Percentiles rank a stretch among this genome's conserved stretches.
Evolutionary conservation across 495 filamentous ascomycete genomes (phyloP).

Genomic region (Podospora tetraspora): DNA sequence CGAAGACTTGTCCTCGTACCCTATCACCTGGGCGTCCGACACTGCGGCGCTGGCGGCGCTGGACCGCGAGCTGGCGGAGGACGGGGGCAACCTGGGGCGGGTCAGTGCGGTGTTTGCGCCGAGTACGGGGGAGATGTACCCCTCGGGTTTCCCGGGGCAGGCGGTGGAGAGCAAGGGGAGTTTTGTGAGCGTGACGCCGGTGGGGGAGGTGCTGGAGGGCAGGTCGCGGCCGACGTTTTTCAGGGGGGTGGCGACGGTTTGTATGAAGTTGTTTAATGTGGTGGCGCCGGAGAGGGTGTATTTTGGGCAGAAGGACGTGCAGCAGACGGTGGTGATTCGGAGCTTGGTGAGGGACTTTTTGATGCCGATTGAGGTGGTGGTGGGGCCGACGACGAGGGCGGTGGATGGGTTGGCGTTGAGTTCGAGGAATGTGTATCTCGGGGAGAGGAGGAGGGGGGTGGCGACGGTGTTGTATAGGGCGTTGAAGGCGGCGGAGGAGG

Average conservation of each 20-base stretch:
- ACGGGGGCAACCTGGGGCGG: constrained; percentile 52
- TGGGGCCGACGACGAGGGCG: constrained; percentile 73
- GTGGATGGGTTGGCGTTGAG: constrained; percentile 86
- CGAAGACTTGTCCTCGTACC: constrained; percentile 84
- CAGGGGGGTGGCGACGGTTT: constrained; percentile 90
- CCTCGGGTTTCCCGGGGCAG: constrained; percentile 73
- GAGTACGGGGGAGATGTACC: constrained; percentile 80
- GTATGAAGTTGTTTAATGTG: constrained; percentile 96
- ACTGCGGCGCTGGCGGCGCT: constrained; percentile 57
- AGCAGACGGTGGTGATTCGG: constrained; percentile 87
- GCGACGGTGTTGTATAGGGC: constrained; percentile 66
- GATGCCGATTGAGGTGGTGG: constrained; percentile 66
- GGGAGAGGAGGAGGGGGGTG: constrained; percentile 60
- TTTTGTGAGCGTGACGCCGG: constrained; percentile 88
- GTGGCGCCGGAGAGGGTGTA: constrained; percentile 83
- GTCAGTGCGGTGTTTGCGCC: constrained; percentile 84
- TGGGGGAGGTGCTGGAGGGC: constrained; percentile 76
- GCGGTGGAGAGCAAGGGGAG: constrained; percentile 71
- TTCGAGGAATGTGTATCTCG: constrained; percentile 90
- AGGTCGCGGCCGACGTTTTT: constrained; percentile 90
- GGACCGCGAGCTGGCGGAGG: constrained; percentile 63
- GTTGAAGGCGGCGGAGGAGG: constrained; percentile 62
- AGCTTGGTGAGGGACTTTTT: constrained; percentile 85
- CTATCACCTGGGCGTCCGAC: constrained; percentile 83
- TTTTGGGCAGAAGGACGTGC: constrained; percentile 97